Evolutionary conservation across 2,329 filamentous ascomycete genomes (phyloP), one percentile per base, ranked within the genome.

Genomic region (Botryotinia convoluta): DNA sequence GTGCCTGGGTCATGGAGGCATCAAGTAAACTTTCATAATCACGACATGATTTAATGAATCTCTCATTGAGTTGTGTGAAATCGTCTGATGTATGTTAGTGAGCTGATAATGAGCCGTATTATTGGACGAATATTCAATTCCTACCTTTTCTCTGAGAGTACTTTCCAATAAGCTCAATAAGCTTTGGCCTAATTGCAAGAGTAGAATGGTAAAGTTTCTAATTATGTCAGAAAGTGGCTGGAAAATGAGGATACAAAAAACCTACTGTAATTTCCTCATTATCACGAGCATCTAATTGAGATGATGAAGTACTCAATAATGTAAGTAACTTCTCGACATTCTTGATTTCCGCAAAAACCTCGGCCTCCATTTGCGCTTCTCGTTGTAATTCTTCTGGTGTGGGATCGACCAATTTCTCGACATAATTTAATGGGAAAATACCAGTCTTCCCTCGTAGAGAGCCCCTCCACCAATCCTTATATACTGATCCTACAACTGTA

Each of bases 401-500:
- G 8, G 96, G 96, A 80, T 99, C 96, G 72, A 95, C 91, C 76
- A 99, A 86, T 83, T 99, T 99, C 84, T 99, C 96, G 26, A 99
- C 96, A 80, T 99, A 99, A 84, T 99, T 99, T 77, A 99, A 88
- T 10, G 96, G 96, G 83, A 99, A 99, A 77, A 99, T 99, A 78
- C 96, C 96, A 10, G 94, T 98, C 83, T 98, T 94, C 32, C 96
- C 96, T 81, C 95, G 91, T 74, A 99, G 85, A 60, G 95, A 97
- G 1, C 96, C 96, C 79, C 97, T 95, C 96, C 96, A 99, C 96
- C 96, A 99, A 83, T 99, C 96, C 83, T 98, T 99, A 85, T 97
- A 99, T 2, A 98, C 96, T 1, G 95, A 98, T 83, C 98, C 96
- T 59, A 99, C 87, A 26, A 99, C 96, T 1, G 96, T 95, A 82